These are phyloP conservation scores for Coniosporium tulheliwenetii DNA, from an alignment of 2,329 filamentous ascomycete genomes.

Conservation along the genomic window DNA sequence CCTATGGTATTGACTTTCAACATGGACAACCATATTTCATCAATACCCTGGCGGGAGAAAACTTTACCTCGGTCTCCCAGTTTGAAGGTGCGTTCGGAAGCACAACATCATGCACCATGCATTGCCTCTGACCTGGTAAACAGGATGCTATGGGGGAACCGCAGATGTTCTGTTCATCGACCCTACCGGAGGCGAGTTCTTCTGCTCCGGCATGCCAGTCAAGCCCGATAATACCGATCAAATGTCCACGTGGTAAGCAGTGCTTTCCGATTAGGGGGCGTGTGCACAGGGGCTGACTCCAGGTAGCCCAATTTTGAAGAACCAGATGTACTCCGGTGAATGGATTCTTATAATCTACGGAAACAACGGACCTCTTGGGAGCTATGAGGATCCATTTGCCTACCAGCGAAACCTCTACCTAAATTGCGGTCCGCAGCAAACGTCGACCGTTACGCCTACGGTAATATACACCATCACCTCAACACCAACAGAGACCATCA, in stretches of 20 bases:
- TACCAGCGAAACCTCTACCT: slow-evolving; percentile 6
- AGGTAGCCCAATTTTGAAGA: slow-evolving; percentile 5
- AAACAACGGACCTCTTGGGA: slow-evolving; percentile 3
- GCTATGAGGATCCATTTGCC: slow-evolving; percentile 8
- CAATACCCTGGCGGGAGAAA: slow-evolving; percentile 6
- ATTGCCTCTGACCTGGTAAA: background rate
- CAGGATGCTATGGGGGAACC: slow-evolving; percentile 6
- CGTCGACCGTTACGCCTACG: background rate
- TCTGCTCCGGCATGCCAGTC: slow-evolving; percentile 3
- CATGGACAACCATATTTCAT: slow-evolving; percentile 9
- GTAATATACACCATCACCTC: background rate
- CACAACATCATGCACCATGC: no score
- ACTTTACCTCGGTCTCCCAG: slow-evolving; percentile 8
- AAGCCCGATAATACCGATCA: background rate
- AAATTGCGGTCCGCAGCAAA: slow-evolving; percentile 3
- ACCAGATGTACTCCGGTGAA: slow-evolving; percentile 6
- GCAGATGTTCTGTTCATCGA: slow-evolving; percentile 5
- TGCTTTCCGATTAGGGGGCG: slow-evolving; percentile 1
- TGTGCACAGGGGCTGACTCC: slow-evolving; percentile 3
- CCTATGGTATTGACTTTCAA: slow-evolving; percentile 9
- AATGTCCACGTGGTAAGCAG: background rate
- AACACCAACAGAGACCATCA: background rate
- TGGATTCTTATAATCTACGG: slow-evolving; percentile 7
- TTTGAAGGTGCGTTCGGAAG: slow-evolving; percentile 4
- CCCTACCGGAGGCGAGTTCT: slow-evolving; percentile 5